Evolutionary conservation across 495 filamentous ascomycete genomes (phyloP).

Genomic region (Cudoniella acicularis): DNA sequence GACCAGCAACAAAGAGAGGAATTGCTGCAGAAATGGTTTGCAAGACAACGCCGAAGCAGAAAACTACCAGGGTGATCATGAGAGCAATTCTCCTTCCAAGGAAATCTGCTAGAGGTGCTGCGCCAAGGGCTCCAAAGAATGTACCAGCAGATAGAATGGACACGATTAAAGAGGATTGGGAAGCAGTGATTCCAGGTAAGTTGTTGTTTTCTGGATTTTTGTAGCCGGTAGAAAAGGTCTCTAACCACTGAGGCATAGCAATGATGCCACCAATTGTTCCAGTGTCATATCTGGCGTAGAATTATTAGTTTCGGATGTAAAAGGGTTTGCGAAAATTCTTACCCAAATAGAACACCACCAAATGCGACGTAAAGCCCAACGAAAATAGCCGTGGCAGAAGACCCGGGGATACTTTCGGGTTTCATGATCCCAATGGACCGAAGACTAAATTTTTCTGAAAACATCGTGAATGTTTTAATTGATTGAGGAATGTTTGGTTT

Average conservation of each 20-base stretch:
- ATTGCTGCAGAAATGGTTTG: conserved; percentile 36
- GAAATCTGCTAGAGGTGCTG: conserved; percentile 34
- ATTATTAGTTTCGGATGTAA: not conserved
- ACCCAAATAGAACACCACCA: conserved; percentile 81
- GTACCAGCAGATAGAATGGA: conserved; percentile 21
- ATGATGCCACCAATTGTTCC: conserved; percentile 85
- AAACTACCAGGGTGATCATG: conserved; percentile 32
- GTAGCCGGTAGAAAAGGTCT: conserved; percentile 50
- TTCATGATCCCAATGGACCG: conserved; percentile 34
- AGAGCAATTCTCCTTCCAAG: conserved; percentile 33
- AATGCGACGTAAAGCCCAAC: conserved; percentile 82
- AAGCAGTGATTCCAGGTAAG: conserved; percentile 48
- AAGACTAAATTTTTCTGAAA: conserved; percentile 1
- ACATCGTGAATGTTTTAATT: not conserved
- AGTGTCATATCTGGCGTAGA: conserved; percentile 70
- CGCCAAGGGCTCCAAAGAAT: conserved; percentile 35
- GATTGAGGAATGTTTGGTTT: not conserved
- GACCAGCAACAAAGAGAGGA: conserved; percentile 32
- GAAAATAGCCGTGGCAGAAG: conserved; percentile 56
- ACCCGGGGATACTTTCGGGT: conserved; percentile 27
- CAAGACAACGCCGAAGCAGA: conserved; percentile 33
- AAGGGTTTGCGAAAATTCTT: conserved; percentile 28
- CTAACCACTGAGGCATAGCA: conserved; percentile 63
- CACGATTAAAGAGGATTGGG: conserved; percentile 55
- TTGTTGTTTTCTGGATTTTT: conserved; percentile 43